Conservation (phyloP, 176 grass and related monocot genomes). For the Triticum timopheevii region DNA sequence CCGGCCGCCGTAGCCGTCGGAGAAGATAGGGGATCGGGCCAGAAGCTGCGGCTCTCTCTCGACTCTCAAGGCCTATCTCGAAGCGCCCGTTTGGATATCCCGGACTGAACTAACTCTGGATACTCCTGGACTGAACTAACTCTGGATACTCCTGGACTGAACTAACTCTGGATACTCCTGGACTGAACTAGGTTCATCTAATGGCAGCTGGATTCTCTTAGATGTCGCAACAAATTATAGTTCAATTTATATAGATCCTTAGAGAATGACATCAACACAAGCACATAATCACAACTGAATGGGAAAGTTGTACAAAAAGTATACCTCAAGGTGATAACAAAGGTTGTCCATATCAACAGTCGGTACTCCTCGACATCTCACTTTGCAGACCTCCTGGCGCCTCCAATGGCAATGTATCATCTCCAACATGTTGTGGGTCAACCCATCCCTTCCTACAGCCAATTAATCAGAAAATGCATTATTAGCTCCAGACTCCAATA, state of each 20-base stretch:
- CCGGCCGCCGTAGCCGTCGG: too few species aligned
- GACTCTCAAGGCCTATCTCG: too few species aligned
- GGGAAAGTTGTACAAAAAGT: not conserved
- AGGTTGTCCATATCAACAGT: slow-evolving; percentile 96
- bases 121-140: too few species aligned
- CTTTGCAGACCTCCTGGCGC: slow-evolving; percentile 89
- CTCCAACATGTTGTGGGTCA: slow-evolving; percentile 99
- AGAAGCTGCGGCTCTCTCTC: too few species aligned
- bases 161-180: not conserved
- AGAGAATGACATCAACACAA: not conserved
- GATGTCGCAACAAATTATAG: not conserved
- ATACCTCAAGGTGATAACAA: slow-evolving; percentile 81
- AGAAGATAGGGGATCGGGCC: too few species aligned
- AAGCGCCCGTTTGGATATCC: too few species aligned
- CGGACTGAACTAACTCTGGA: too few species aligned
- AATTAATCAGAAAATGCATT: slow-evolving; percentile 23
- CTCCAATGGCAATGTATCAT: slow-evolving; percentile 97
- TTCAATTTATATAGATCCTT: not conserved
- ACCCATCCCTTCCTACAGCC: slow-evolving; percentile 87
- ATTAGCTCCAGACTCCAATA: slow-evolving; percentile 14
- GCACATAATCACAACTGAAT: not conserved
- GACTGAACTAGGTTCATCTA: not conserved
- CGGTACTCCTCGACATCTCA: slow-evolving; percentile 89
- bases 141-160: too few species aligned
- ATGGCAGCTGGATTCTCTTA: not conserved